Base-by-base conservation (phyloP, 106 monocot species). In the Dioscorea alata region DNA sequence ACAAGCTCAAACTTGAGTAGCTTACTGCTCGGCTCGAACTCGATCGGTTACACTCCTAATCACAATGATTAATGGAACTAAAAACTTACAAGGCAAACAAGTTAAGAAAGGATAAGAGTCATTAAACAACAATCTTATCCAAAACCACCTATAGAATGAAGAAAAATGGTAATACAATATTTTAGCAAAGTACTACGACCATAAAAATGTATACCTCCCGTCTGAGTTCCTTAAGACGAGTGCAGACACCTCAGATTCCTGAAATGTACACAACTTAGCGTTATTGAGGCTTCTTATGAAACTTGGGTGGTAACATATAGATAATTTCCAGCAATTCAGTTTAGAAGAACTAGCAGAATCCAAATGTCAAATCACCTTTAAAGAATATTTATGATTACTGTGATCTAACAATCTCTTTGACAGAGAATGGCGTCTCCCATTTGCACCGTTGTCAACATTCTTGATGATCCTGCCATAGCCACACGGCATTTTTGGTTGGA, bases 241-340 rank as follows among this genome's bases (percentile, higher is more conserved):
- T 49, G 57, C 68, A 74, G 73, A 19, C 63, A 78, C 20, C 64
- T 59, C 67, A 70, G 8, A 48, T 28, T 75, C 80, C 84, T 85
- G 80, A 48, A 69, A 83, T 61, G 51, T 71, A n/a, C 33, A 10
- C n/a, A 78, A 50, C 60, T 7, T 6, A 21, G 14, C 54, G 18
- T 19, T 54, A 54, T 54, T 54, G 4, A 73, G 67, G 53, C 31
- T 24, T 20, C 60, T 59, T 4, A 51, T 61, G 16, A 57, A 15
- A 15, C 6, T 16, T 53, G 32, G 20, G 2, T 23, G 10, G 10
- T 42, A 42, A 42, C 10, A 10, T 8, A 42, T 10, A 42, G 42
- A 42, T 42, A 42, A 42, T 54, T 54, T 19, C 13, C 54, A 54
- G 6, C 42, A 42, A 8, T 42, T 6, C 42, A 54, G 54, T 54